Base-by-base conservation (phyloP, 2,329 filamentous ascomycete genomes). In the Claviceps sp. region DNA sequence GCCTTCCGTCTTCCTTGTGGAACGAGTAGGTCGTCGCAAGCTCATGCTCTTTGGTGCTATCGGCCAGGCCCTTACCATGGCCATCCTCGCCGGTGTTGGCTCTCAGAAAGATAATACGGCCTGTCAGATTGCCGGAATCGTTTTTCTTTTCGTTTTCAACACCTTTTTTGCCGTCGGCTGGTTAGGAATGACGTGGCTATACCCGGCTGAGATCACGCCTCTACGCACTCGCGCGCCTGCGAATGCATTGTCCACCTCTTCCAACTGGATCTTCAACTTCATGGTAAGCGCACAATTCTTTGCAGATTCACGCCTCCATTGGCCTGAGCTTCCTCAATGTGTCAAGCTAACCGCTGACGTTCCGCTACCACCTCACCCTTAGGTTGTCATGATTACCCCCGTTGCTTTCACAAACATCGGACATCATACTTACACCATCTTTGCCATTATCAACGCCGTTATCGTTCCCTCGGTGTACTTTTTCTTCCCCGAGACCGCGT, bases 31-130 rank as follows among this genome's bases (percentile, higher is more conserved):
- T 11, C 80, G 85, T 29, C 76, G 85, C 17, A 77, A 78, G 60
- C 75, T 88, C 54, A 88, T 89, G 82, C 67, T 88, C 17, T 78
- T 86, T 55, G 84, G 84, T 50, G 79, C 79, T 39, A 61, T 74
- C 1, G 80, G 80, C 53, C 80, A 85, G 62, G 79, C 77, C 1
- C 69, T 66, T 1, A 72, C 78, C 49, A 87, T 88, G 84, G 76
- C 80, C 2, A 73, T 87, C 39, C 69, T 80, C 39, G 71, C 74
- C 0, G 71, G 73, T 37, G 69, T 84, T 52, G 80, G 79, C 55
- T 75, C 73, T 0, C 69, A 73, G 53, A 72, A 76, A 47, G 59
- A 66, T 4, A 65, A 71, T 57, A 72, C 56, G 66, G 69, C 49
- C 63, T 80, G 66, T 42, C 80, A 79, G 45, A 77, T 81, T 40